Conservation (phyloP, 2,329 filamentous ascomycete species). For the Hypoxylon rubiginosum region DNA sequence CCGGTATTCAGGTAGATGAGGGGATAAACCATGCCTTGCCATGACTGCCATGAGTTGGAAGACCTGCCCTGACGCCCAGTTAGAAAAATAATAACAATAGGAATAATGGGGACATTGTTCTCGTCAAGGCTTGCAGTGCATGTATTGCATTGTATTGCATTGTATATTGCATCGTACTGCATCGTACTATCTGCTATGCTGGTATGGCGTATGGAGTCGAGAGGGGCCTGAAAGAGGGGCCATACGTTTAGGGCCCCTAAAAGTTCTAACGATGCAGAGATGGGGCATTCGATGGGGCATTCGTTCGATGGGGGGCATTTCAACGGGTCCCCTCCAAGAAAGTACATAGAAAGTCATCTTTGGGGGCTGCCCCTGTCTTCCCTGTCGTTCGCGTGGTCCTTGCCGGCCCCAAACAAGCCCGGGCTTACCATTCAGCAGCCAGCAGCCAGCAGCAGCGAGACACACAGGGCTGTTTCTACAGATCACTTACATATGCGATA, state of each 20-base stretch:
- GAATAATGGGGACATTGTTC: constrained; percentile 36
- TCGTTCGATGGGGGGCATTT: neutral
- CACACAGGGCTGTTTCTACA: neutral
- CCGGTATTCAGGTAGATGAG: constrained; percentile 48
- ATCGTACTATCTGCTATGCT: constrained; percentile 16
- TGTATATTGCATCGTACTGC: constrained; percentile 29
- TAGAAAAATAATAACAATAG: constrained; percentile 12
- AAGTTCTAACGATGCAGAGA: neutral
- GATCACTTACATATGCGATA: neutral
- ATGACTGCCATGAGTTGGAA: constrained; percentile 29
- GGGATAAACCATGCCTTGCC: constrained; percentile 46
- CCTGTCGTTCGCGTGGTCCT: constrained; percentile 35
- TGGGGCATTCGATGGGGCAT: constrained; percentile 1
- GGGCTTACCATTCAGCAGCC: constrained; percentile 9
- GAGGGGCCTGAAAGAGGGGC: constrained; percentile 24
- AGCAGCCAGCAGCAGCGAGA: no score
- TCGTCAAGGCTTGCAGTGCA: neutral
- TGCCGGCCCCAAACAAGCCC: constrained; percentile 30
- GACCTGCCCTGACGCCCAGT: constrained; percentile 19
- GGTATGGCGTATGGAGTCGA: constrained; percentile 22
- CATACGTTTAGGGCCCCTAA: no score
- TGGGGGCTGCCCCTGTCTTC: constrained; percentile 1
- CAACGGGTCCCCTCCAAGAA: neutral
- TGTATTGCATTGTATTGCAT: constrained; percentile 20
- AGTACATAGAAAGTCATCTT: neutral